phyloP scores from a whole-genome alignment of 2,329 filamentous ascomycete genomes.

The Claviceps capensis region DNA sequence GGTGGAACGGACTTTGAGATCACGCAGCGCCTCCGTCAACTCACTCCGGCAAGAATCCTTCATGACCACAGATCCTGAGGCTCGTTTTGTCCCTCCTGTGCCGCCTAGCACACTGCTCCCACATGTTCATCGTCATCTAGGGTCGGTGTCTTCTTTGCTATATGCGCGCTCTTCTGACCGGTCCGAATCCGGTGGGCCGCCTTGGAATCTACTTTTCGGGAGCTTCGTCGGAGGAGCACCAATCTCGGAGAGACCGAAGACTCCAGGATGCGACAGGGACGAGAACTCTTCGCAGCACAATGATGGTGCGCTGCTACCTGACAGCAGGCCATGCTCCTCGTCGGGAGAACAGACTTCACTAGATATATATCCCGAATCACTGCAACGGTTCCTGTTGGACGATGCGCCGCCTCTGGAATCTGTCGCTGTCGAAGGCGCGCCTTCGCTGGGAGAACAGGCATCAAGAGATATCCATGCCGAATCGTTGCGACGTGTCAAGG shows the following conservation, averaged over 20 bases:
- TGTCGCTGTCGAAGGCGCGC: conserved; percentile 1
- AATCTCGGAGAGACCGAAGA: background rate
- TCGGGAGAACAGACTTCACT: conserved; percentile 31
- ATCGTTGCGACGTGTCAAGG: too few relatives aligned
- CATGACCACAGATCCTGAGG: conserved; percentile 64
- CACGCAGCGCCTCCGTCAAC: conserved; percentile 52
- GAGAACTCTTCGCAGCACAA: background rate
- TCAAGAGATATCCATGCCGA: too few relatives aligned
- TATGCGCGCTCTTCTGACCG: conserved; percentile 28
- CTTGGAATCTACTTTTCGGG: conserved; percentile 38
- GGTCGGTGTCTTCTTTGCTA: conserved; percentile 18
- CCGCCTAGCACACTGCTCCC: conserved; percentile 24
- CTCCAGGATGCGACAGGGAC: background rate
- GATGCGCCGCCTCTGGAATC: conserved; percentile 20
- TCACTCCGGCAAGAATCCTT: conserved; percentile 44
- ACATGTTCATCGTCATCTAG: conserved; percentile 13
- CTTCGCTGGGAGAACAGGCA: background rate
- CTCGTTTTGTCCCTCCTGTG: conserved; percentile 60
- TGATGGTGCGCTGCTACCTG: background rate
- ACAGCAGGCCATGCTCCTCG: background rate
- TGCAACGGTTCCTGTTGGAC: conserved; percentile 36
- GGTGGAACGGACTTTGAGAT: conserved; percentile 45
- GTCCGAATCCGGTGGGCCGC: conserved; percentile 34
- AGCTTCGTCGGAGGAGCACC: conserved; percentile 20
- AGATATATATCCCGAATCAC: conserved; percentile 42